These are phyloP conservation scores for Lactarius psammicola DNA, from an alignment of 768 basidiomycete species.

Conservation along the genomic window DNA sequence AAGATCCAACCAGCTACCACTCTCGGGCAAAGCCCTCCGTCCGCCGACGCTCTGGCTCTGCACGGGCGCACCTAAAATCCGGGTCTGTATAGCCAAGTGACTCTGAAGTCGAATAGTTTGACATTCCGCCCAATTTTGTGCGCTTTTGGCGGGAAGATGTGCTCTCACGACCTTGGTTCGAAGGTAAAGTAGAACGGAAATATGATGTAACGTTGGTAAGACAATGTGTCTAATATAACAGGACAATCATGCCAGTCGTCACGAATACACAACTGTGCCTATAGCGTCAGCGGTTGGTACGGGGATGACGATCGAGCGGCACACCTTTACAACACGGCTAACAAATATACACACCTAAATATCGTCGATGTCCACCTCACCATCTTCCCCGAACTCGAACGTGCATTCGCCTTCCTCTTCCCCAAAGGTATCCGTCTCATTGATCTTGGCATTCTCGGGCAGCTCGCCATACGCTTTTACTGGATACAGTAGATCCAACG, in stretches of 20 bases:
- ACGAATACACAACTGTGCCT: slow-evolving; percentile 23
- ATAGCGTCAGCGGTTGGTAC: not conserved
- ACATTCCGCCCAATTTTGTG: too few relatives aligned
- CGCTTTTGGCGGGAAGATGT: too few relatives aligned
- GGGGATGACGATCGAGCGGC: not conserved
- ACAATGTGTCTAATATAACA: slow-evolving; percentile 27
- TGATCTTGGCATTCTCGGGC: slow-evolving; percentile 94
- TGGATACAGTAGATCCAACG: slow-evolving; percentile 35
- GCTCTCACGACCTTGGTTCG: too few relatives aligned
- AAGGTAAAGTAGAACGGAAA: not conserved
- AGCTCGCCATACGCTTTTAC: slow-evolving; percentile 98
- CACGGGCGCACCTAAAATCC: too few relatives aligned
- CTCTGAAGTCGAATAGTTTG: too few relatives aligned
- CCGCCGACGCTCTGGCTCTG: too few relatives aligned
- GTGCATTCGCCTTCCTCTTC: slow-evolving; percentile 88
- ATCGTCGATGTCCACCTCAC: slow-evolving; percentile 87
- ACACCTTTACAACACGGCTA: slow-evolving; percentile 29
- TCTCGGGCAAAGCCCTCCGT: too few relatives aligned
- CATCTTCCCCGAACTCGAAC: slow-evolving; percentile 89
- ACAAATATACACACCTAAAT: slow-evolving; percentile 49
- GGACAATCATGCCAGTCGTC: slow-evolving; percentile 20
- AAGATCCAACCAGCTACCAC: too few relatives aligned
- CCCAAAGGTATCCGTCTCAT: slow-evolving; percentile 92
- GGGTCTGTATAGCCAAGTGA: too few relatives aligned
- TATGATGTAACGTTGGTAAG: slow-evolving; percentile 16